A percentile compares a stretch with the other conserved stretches of the same genome.
phyloP scores from a whole-genome alignment of 331 rosid species.

The Pyracantha coccinea region DNA sequence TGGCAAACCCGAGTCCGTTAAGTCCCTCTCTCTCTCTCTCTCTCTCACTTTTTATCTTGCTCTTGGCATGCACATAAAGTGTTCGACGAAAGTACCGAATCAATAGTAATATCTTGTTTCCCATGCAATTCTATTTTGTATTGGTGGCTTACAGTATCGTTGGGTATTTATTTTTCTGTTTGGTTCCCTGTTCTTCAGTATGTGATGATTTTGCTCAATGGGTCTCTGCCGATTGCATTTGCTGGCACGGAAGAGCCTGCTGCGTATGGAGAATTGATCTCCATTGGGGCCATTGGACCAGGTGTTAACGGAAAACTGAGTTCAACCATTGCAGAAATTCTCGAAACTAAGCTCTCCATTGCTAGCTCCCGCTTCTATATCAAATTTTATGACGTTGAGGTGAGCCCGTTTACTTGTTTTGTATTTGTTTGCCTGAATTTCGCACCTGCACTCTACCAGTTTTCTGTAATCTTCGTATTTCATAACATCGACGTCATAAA shows the following conservation, averaged over 20 bases:
- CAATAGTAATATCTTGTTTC: background rate
- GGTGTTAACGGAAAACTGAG: constrained; percentile 75
- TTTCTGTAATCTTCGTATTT: background rate
- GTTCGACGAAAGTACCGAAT: constrained; percentile 46
- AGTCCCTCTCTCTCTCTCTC: background rate
- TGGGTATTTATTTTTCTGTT: background rate
- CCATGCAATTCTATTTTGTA: background rate
- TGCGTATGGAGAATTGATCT: constrained; percentile 80
- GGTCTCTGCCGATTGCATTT: constrained; percentile 76
- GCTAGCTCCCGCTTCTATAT: constrained; percentile 84
- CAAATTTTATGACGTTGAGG: constrained; percentile 83
- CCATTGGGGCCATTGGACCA: constrained; percentile 84
- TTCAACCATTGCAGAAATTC: constrained; percentile 84
- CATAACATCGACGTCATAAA: background rate
- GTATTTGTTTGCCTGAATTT: background rate
- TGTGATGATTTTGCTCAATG: constrained; percentile 89
- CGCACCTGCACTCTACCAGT: background rate
- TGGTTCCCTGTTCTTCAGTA: constrained; percentile 35
- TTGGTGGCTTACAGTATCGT: background rate
- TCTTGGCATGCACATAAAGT: constrained; percentile 18
- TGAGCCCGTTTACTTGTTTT: constrained; percentile 7
- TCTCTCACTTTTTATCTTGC: no score
- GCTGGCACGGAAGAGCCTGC: constrained; percentile 89
- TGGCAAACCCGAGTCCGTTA: constrained; percentile 91
- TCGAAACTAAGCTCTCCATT: constrained; percentile 72